These are phyloP conservation scores for Didymella pomorum DNA, from an alignment of 2,329 filamentous ascomycete genomes.

Conservation along the genomic window DNA sequence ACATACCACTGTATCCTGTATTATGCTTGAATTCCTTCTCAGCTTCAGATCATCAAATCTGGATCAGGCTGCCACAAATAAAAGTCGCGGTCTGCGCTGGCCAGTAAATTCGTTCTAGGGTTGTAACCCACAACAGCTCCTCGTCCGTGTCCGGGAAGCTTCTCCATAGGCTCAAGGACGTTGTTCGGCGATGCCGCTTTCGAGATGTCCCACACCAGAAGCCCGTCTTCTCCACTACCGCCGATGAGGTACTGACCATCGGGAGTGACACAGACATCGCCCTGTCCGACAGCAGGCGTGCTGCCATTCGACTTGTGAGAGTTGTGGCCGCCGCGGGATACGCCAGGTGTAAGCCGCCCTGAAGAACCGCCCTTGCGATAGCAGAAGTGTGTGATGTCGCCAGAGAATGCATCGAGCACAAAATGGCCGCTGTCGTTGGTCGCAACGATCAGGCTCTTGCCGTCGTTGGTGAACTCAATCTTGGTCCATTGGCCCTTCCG, in stretches of 20 bases:
- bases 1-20: background rate
- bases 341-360: slow-evolving; percentile 56
- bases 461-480: slow-evolving; percentile 95
- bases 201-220: slow-evolving; percentile 85
- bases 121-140: slow-evolving; percentile 85
- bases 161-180: slow-evolving; percentile 68
- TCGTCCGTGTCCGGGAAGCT: slow-evolving; percentile 68
- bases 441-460: slow-evolving; percentile 82
- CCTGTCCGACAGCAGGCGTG: slow-evolving; percentile 57
- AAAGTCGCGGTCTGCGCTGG: slow-evolving; percentile 84
- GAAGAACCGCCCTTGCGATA: slow-evolving; percentile 55
- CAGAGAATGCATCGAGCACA: slow-evolving; percentile 91
- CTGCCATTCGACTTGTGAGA: slow-evolving; percentile 52
- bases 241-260: slow-evolving; percentile 90
- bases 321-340: slow-evolving; percentile 60
- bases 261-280: slow-evolving; percentile 87
- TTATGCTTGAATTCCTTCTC: background rate
- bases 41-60: slow-evolving; percentile 49
- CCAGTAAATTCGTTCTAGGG: slow-evolving; percentile 89
- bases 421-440: slow-evolving; percentile 88
- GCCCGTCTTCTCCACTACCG: slow-evolving; percentile 73
- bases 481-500: slow-evolving; percentile 79
- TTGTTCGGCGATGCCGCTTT: slow-evolving; percentile 62
- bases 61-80: slow-evolving; percentile 59
- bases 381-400: slow-evolving; percentile 77